Evolutionary conservation across 768 basidiomycete genomes (phyloP), one percentile per base, ranked within the genome.

Genomic region (Xerocomus spinulosus): DNA sequence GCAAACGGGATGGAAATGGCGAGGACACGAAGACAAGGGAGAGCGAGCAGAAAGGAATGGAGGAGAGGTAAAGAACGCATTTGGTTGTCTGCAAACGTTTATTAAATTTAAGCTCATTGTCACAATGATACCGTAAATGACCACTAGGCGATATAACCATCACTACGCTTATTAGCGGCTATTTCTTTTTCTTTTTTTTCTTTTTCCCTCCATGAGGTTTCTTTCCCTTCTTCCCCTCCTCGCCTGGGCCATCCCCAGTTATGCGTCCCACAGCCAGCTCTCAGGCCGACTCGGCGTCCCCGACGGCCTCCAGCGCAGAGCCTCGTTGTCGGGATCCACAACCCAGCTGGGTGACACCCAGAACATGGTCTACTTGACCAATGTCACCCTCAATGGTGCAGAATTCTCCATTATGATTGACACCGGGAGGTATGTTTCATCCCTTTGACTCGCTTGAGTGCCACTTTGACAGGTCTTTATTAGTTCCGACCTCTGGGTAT

Each of bases 401-500:
- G 45, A 23, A 13, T 68, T 69, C 49, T 55, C 58, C n/a, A 60
- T 75, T 41, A 50, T 68, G 44, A 64, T 77, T 29, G 75, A 77
- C 50, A 77, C 75, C 5, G 75, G 75, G 5, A 77, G 75, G 75
- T 73, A 48, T 26, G 64, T 18, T 9, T 23, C 42, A 15, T 32
- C 36, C 21, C 8, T n/a, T 28, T 33, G n/a, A 35, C 30, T n/a
- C 23, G 1, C 18, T 3, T 12, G 5, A 18, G 20, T 4, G 14
- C 23, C 26, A 24, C 10, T 23, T 25, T 28, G 9, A 30, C n/a
- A 24, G 6, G 2, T 26, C 65, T 64, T 51, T 15, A 30, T 32
- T 42, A 86, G 83, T 50, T 83, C 83, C 14, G 85, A 87, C 58
- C 63, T 85, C 8, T 84, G 79, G 76, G 75, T 85, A 5, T 73